Evolutionary conservation across 2,329 filamentous ascomycete genomes (phyloP).

Genomic region (Alternaria panax): DNA sequence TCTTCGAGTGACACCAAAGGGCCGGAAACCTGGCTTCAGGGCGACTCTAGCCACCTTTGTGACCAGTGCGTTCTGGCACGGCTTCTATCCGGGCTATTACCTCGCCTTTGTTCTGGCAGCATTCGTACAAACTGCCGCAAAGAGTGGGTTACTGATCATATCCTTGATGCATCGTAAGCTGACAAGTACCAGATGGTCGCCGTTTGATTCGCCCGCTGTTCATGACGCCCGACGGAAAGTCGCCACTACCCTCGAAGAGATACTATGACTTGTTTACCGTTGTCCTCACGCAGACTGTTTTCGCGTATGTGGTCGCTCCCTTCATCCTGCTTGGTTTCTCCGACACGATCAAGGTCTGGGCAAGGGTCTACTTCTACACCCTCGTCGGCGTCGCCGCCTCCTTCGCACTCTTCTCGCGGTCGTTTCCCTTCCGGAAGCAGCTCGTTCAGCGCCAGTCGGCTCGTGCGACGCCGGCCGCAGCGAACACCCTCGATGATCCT

Average conservation of each 20-base stretch:
- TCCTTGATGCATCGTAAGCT: neutral
- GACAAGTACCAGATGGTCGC: slow-evolving; percentile 72
- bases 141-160: slow-evolving; percentile 70
- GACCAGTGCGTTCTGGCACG: slow-evolving; percentile 97
- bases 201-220: slow-evolving; percentile 93
- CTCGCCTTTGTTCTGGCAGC: slow-evolving; percentile 87
- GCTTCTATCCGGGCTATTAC: slow-evolving; percentile 97
- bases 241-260: slow-evolving; percentile 68
- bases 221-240: slow-evolving; percentile 74
- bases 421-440: slow-evolving; percentile 66
- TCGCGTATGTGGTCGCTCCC: slow-evolving; percentile 82
- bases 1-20: slow-evolving; percentile 89
- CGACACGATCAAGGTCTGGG: slow-evolving; percentile 78
- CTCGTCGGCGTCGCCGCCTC: slow-evolving; percentile 70
- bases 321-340: slow-evolving; percentile 82
- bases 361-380: slow-evolving; percentile 87
- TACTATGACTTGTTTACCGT: slow-evolving; percentile 86
- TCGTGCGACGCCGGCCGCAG: slow-evolving; percentile 29
- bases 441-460: slow-evolving; percentile 47
- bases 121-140: slow-evolving; percentile 90
- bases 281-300: slow-evolving; percentile 78
- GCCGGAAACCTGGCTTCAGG: slow-evolving; percentile 94
- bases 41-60: slow-evolving; percentile 93
- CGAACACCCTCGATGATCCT: slow-evolving; percentile 32
- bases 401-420: slow-evolving; percentile 80